phyloP scores from a whole-genome alignment of 257 asterid species.

The Ehretia macrophylla region DNA sequence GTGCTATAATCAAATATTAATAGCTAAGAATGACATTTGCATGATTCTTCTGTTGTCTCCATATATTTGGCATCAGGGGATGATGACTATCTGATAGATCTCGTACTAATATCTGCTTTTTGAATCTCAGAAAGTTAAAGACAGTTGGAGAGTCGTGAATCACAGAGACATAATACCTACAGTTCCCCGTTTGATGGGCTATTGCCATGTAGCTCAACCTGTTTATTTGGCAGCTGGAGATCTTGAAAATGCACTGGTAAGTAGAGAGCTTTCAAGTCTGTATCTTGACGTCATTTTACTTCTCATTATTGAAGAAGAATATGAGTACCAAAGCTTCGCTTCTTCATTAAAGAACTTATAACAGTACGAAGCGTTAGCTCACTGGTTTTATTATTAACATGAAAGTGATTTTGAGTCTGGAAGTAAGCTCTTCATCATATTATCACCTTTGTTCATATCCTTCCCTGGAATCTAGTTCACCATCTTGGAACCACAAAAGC shows the following conservation, averaged over 20 bases:
- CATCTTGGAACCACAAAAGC: too few relatives aligned
- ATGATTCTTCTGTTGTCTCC: too few relatives aligned
- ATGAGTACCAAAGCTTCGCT: neutral
- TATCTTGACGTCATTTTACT: neutral
- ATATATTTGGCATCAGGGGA: too few relatives aligned
- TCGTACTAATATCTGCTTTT: neutral
- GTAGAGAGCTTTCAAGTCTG: slow-evolving; percentile 10
- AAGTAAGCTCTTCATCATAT: too few relatives aligned
- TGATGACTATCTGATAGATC: too few relatives aligned
- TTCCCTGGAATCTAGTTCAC: too few relatives aligned
- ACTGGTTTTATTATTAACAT: too few relatives aligned
- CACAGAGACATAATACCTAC: slow-evolving; percentile 98
- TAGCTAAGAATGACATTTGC: too few relatives aligned
- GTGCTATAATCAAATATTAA: too few relatives aligned
- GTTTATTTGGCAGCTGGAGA: slow-evolving; percentile 71
- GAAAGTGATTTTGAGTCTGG: too few relatives aligned
- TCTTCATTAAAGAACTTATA: neutral
- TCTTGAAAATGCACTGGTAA: slow-evolving; percentile 42
- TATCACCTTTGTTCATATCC: too few relatives aligned
- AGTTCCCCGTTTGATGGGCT: slow-evolving; percentile 98
- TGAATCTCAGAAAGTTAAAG: slow-evolving; percentile 66
- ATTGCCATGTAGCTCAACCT: slow-evolving; percentile 98
- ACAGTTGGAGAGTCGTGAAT: slow-evolving; percentile 95
- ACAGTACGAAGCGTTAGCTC: too few relatives aligned
- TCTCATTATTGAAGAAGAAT: neutral